Evolutionary conservation across 495 filamentous ascomycete genomes (phyloP), one percentile per base, ranked within the genome.

Genomic region (Penicillium coprophilum): DNA sequence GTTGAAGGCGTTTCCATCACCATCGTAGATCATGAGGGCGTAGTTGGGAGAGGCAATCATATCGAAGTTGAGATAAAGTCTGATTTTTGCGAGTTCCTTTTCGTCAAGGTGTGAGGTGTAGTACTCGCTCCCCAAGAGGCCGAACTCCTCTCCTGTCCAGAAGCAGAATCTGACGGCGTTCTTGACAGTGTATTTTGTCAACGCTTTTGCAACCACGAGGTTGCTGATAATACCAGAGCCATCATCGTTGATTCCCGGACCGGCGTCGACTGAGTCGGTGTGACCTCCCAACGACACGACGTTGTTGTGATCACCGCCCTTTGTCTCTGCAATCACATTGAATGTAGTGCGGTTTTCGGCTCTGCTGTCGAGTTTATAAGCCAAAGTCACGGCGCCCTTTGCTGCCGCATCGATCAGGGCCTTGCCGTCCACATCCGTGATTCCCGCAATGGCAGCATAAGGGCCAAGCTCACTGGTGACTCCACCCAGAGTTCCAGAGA

Each of bases 11-110:
- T 65, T 71, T 41, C 87, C 87, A 58, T 88, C 85, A 41, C 87
- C 87, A 66, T 91, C 88, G 65, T 88, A 89, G 67, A 89, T 79
- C 63, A 80, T 81, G 62, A 83, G 78, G 15, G 80, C 75, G 62
- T 82, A 89, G 75, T 90, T 90, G 43, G 87, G 87, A 15, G 77
- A 82, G 41, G 87, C 87, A 55, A 89, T 87, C 87, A 90, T 91
- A 70, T 91, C 87, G 59, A 88, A 87, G 74, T 91, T 88, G 61
- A 90, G 84, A 63, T 89, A 88, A 4, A 87, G 78, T 1, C 79
- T 68, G 57, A 90, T 80, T 62, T 84, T 83, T 32, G 69, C 72
- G 11, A 81, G 70, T 46, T 83, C 82, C 17, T 72, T 74, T 2
- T 70, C 48, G 21, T 71, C 60, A 49, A 81, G 75, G 21, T 65